phyloP scores from a whole-genome alignment of 768 basidiomycete species.

The Termitomyces sp. region DNA sequence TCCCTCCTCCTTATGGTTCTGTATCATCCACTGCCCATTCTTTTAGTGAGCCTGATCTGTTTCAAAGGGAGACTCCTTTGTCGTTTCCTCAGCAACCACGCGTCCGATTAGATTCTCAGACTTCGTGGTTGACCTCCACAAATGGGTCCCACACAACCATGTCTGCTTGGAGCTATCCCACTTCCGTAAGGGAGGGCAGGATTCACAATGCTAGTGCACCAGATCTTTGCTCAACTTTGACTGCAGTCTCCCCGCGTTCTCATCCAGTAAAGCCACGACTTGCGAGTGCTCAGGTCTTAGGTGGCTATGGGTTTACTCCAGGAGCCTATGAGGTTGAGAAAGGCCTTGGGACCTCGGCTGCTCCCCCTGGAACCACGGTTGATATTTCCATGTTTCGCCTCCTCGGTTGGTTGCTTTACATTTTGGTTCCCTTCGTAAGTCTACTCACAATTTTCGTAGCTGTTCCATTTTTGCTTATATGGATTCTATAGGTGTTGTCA shows the following conservation, averaged over 20 bases:
- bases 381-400: slow-evolving; percentile 55
- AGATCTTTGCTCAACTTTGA: slow-evolving; percentile 41
- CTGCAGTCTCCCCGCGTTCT: slow-evolving; percentile 34
- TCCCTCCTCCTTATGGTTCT: slow-evolving; percentile 57
- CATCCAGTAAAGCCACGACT: slow-evolving; percentile 53
- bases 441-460: background rate
- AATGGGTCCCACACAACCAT: slow-evolving; percentile 54
- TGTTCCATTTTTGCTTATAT: background rate
- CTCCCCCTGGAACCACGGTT: slow-evolving; percentile 42
- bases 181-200: slow-evolving; percentile 35
- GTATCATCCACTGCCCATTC: slow-evolving; percentile 37
- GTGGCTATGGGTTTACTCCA: slow-evolving; percentile 64
- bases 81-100: slow-evolving; percentile 37
- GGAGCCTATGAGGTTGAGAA: slow-evolving; percentile 48
- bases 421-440: slow-evolving; percentile 72
- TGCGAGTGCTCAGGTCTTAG: slow-evolving; percentile 59
- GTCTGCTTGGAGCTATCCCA: slow-evolving; percentile 70
- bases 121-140: slow-evolving; percentile 71
- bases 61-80: slow-evolving; percentile 51
- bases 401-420: slow-evolving; percentile 60
- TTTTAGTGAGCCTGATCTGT: slow-evolving; percentile 57
- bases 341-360: slow-evolving; percentile 43
- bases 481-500: slow-evolving; percentile 45
- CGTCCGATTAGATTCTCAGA: slow-evolving; percentile 58
- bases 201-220: slow-evolving; percentile 33